phyloP scores from a whole-genome alignment of 2,329 filamentous ascomycete genomes.

The Neodidymelliopsis sp. region DNA sequence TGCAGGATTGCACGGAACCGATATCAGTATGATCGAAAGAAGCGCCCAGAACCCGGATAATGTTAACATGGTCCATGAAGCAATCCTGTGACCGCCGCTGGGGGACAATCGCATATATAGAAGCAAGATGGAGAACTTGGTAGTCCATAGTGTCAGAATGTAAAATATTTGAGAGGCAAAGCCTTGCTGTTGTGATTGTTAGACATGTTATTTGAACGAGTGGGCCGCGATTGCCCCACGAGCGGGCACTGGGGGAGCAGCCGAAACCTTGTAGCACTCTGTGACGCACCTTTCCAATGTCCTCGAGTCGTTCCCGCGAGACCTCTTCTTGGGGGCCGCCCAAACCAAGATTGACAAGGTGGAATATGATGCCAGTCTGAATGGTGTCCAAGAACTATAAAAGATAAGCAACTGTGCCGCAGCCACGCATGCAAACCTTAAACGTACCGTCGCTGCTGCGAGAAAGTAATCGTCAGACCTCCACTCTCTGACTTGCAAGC shows the following conservation, averaged over 20 bases:
- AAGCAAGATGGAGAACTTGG: conserved; percentile 39
- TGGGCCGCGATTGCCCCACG: conserved; percentile 13
- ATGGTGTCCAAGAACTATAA: conserved; percentile 36
- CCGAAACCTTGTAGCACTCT: conserved; percentile 19
- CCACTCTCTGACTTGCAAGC: conserved; percentile 39
- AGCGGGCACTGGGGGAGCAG: conserved; percentile 9
- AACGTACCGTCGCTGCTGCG: conserved; percentile 31
- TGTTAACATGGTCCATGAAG: conserved; percentile 28
- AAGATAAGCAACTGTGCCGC: conserved; percentile 18
- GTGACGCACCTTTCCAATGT: conserved; percentile 36
- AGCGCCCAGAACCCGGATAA: conserved; percentile 34
- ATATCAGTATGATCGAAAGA: conserved; percentile 34
- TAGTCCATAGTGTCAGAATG: conserved; percentile 35
- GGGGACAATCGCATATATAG: conserved; percentile 42
- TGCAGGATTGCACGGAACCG: conserved; percentile 34
- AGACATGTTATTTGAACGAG: conserved; percentile 12
- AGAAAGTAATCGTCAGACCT: conserved; percentile 41
- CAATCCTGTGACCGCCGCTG: conserved; percentile 26
- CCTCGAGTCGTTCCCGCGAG: conserved; percentile 23
- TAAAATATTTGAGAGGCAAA: conserved; percentile 43
- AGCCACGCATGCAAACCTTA: not conserved
- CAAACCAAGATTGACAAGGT: conserved; percentile 35
- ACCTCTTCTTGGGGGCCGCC: conserved; percentile 28
- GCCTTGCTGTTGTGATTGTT: conserved; percentile 33
- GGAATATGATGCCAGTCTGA: conserved; percentile 36